Evolutionary conservation across 345 rosid species (phyloP), one percentile per base, ranked within the genome.

Genomic region (Euphorbia peplus): DNA sequence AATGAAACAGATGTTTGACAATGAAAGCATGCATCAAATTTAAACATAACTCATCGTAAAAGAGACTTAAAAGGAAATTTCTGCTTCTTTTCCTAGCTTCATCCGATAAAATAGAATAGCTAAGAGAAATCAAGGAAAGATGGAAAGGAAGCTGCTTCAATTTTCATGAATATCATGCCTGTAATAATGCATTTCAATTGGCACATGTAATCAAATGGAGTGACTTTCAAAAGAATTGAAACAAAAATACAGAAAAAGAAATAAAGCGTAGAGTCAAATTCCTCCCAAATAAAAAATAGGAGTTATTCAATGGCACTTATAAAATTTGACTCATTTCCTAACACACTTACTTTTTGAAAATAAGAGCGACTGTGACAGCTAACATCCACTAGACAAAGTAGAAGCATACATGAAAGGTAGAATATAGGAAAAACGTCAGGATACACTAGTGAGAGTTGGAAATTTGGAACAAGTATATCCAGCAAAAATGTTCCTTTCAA

Each of bases 1-100:
- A 44, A 68, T 19, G 2, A 26, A 39, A 57, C 3, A 32, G 64
- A 68, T 5, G 16, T 41, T n/a, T 55, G 64, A 60, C 59, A 50
- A 39, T 16, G 29, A 57, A 70, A 70, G 47, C 48, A 52, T n/a
- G 30, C 44, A 71, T 35, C 53, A 64, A 50, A 9, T 30, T 39
- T 18, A 42, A 52, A 22, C 50, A 21, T 39, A 50, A 19, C 51
- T 69, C 59, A 69, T 46, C 35, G 39, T 5, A 35, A 29, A 69
- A 69, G 8, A 16, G 60, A 57, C 41, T 32, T 46, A 58, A 11
- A 48, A 63, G 78, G 66, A 63, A 69, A 54, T 21, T 61, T 70
- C 53, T 44, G 39, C 30, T 16, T n/a, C 6, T 32, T 26, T 69
- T 48, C 42, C 62, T 16, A 35, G 10, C 35, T 28, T 28, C 9